phyloP scores from a whole-genome alignment of 208 protist species.

The Leishmania turanica region DNA sequence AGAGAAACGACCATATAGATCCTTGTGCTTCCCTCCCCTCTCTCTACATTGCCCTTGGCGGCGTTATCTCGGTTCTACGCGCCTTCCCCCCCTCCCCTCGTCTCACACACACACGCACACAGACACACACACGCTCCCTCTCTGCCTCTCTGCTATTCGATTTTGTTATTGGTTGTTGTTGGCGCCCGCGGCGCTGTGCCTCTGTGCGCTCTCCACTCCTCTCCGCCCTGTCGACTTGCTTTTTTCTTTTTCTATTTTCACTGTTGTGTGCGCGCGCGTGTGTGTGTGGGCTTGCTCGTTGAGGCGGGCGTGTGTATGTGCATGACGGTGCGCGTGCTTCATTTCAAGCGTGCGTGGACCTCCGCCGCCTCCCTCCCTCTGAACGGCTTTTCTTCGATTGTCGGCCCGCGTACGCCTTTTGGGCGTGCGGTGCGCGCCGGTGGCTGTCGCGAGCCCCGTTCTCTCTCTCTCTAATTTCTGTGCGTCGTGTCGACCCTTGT shows the following conservation, averaged over 20 bases:
- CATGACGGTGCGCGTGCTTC: neutral
- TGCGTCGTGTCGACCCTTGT: neutral
- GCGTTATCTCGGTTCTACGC: neutral
- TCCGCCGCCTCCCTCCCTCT: neutral
- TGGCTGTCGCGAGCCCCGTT: neutral
- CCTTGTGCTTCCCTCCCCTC: too few relatives aligned
- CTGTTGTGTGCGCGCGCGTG: neutral
- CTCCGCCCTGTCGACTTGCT: too few relatives aligned
- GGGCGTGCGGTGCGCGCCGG: neutral
- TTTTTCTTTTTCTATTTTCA: neutral
- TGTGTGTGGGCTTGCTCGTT: neutral
- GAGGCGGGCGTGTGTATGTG: neutral
- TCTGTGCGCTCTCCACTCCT: neutral
- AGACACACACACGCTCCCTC: neutral
- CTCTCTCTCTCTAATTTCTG: neutral
- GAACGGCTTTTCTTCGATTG: neutral
- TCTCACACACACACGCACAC: too few relatives aligned
- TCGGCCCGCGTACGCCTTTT: neutral
- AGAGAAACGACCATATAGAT: neutral
- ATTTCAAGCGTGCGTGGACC: neutral
- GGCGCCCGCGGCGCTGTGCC: neutral
- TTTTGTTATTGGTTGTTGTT: neutral
- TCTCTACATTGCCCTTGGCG: neutral
- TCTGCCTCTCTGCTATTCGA: neutral
- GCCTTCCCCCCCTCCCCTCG: too few relatives aligned